phyloP scores from a whole-genome alignment of 2,329 filamentous ascomycete species.

The Nigrospora sphaerica region DNA sequence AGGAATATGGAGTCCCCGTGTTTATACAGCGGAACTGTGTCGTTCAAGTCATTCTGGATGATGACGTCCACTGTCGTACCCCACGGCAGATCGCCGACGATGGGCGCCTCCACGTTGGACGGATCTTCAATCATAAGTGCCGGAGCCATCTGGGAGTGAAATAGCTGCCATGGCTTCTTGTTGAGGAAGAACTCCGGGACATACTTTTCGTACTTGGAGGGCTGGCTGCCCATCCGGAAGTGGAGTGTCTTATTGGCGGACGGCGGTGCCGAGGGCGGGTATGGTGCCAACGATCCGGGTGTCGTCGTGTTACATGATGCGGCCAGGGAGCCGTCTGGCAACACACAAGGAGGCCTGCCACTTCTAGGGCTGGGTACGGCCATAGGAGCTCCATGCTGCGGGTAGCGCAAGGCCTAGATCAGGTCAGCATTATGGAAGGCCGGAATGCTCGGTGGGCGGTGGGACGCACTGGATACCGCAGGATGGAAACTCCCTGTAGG shows the following conservation, averaged over 20 bases:
- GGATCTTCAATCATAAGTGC: constrained; percentile 7
- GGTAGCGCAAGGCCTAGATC: neutral
- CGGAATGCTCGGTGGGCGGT: neutral
- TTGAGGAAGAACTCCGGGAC: constrained; percentile 4
- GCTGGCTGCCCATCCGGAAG: constrained; percentile 2
- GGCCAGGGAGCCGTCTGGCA: neutral
- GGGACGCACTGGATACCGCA: constrained; percentile 8
- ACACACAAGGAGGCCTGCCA: neutral
- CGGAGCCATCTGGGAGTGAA: constrained; percentile 7
- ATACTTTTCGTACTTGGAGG: constrained; percentile 3
- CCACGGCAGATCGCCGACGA: constrained; percentile 1
- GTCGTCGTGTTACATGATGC: neutral
- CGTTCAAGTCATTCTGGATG: constrained; percentile 4
- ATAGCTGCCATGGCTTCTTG: constrained; percentile 7
- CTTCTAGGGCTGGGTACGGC: neutral
- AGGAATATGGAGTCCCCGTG: constrained; percentile 12
- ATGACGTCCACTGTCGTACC: constrained; percentile 2
- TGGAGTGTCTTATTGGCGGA: constrained; percentile 3
- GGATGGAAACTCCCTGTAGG: constrained; percentile 12
- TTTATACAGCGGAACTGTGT: constrained; percentile 14
- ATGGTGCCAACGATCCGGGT: neutral
- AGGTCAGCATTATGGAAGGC: no score
- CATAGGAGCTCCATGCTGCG: neutral
- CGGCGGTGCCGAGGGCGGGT: constrained; percentile 3
- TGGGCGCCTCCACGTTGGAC: neutral